Percentiles rank a stretch among this genome's conserved stretches.
These are phyloP conservation scores for Dipodascus albidus DNA, from an alignment of 805 yeast species.

Conservation along the genomic window DNA sequence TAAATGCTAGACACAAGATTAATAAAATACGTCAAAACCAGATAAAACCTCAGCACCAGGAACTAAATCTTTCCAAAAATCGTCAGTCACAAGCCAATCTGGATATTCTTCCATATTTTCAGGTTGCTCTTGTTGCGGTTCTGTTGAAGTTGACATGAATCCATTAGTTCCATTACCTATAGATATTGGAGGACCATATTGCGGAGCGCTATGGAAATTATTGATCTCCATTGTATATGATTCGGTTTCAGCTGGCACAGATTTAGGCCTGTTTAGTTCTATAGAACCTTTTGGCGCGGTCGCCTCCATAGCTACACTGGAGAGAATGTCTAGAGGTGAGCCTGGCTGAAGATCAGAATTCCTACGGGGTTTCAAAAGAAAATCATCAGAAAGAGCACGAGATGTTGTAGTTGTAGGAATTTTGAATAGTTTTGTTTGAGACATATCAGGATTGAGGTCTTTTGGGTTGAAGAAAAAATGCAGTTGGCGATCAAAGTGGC, in stretches of 20 bases:
- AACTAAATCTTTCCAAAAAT: conserved; percentile 51
- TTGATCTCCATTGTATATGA: too few species aligned
- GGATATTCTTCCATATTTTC: conserved; percentile 34
- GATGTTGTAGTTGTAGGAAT: background rate
- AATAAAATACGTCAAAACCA: conserved; percentile 8
- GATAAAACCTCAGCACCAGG: conserved; percentile 18
- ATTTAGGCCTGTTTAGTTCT: background rate
- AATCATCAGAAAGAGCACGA: background rate
- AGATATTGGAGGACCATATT: background rate
- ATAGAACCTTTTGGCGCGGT: background rate
- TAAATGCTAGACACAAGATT: too few species aligned
- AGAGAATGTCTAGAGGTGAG: conserved; percentile 29
- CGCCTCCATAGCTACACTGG: conserved; percentile 30
- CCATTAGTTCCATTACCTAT: too few species aligned
- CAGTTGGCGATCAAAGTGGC: conserved; percentile 22
- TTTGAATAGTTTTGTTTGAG: background rate
- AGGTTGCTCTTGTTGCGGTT: conserved; percentile 14
- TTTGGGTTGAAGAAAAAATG: conserved; percentile 2
- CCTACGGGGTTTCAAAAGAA: background rate
- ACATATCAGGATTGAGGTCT: background rate
- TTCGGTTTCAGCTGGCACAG: background rate
- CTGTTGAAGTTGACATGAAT: background rate
- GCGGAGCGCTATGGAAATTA: background rate
- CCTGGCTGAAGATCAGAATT: conserved; percentile 14
- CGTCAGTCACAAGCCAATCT: conserved; percentile 49